Evolutionary conservation across 208 protist species (phyloP), one percentile per base, ranked within the genome.

Genomic region (Crithidia acanthocephali): DNA sequence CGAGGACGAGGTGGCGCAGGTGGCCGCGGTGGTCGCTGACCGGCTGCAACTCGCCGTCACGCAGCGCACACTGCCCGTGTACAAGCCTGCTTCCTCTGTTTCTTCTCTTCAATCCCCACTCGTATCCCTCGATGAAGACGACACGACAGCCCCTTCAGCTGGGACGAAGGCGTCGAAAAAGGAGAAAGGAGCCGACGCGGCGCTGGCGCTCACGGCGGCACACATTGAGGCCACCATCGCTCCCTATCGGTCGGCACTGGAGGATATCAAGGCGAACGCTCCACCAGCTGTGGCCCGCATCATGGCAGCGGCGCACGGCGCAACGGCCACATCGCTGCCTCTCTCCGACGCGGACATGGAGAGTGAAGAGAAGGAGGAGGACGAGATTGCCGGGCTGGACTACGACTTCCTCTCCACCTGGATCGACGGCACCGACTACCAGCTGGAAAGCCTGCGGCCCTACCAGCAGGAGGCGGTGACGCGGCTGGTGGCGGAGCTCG

Each of bases 381-480:
- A 72, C 27, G 23, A 51, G 37, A 27, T 68, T 28, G 51, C 48
- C 20, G 28, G 50, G 11, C 33, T 53, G 3, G 66, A 76, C 47
- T 51, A 68, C 32, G 48, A 48, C 42, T 59, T 74, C 15, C 33
- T 68, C 13, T 57, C 66, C n/a, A 59, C 72, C 16, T 48, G 23
- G 40, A 52, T 85, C 30, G 69, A 78, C 44, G 63, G 58, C 20
- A 79, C 80, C n/a, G 64, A 59, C 23, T 92, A 84, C 65, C 32
- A 10, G 22, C 44, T 88, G 4, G 58, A 62, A 13, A 7, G 6
- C 42, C 75, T 93, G 50, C 82, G 88, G 33, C 81, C 83, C 0
- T 93, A 93, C 65, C 88, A 93, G 61, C 44, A 79, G 66, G 88
- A 93, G 60, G 88, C 88, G 10, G 76, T 91, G 7, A n/a, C 50